Conservation (phyloP, 2,329 filamentous ascomycete species). For the Ilyonectria destructans region DNA sequence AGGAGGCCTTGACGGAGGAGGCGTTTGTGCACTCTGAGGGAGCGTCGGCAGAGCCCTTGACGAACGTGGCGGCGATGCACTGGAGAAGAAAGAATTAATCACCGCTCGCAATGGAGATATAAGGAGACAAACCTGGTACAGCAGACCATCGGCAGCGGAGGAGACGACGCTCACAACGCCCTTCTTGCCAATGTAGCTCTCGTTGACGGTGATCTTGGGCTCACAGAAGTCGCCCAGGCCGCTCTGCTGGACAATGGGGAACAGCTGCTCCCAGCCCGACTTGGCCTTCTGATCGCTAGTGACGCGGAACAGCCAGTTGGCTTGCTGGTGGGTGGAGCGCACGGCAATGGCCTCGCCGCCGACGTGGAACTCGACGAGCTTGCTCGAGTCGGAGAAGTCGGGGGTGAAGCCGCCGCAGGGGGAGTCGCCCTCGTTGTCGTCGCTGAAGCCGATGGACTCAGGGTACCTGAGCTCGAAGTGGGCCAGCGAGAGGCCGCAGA, state of each 20-base stretch:
- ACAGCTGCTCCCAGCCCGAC: constrained; percentile 70
- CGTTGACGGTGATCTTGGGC: constrained; percentile 64
- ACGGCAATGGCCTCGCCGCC: constrained; percentile 69
- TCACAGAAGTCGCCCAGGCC: constrained; percentile 71
- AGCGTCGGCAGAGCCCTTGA: constrained; percentile 57
- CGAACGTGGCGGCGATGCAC: constrained; percentile 72
- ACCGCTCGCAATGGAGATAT: too few species aligned
- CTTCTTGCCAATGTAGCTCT: constrained; percentile 68
- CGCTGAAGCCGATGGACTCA: constrained; percentile 63
- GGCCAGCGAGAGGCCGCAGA: constrained; percentile 61
- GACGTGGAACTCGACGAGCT: constrained; percentile 72
- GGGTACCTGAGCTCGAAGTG: constrained; percentile 71
- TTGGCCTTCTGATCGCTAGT: constrained; percentile 66
- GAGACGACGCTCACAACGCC: constrained; percentile 70
- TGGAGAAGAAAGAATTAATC: constrained; percentile 45
- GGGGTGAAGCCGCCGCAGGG: constrained; percentile 72
- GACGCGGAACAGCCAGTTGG: constrained; percentile 72
- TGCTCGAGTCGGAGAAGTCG: constrained; percentile 61
- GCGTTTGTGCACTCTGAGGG: constrained; percentile 57
- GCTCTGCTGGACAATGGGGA: constrained; percentile 68
- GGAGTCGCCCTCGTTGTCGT: constrained; percentile 60
- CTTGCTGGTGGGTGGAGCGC: constrained; percentile 66
- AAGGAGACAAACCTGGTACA: constrained; percentile 67
- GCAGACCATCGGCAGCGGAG: constrained; percentile 68
- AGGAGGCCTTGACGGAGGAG: constrained; percentile 52